These are phyloP conservation scores for Sanguinoderma infundibulare DNA, from an alignment of 1,284 basidiomycete genomes.

Conservation along the genomic window DNA sequence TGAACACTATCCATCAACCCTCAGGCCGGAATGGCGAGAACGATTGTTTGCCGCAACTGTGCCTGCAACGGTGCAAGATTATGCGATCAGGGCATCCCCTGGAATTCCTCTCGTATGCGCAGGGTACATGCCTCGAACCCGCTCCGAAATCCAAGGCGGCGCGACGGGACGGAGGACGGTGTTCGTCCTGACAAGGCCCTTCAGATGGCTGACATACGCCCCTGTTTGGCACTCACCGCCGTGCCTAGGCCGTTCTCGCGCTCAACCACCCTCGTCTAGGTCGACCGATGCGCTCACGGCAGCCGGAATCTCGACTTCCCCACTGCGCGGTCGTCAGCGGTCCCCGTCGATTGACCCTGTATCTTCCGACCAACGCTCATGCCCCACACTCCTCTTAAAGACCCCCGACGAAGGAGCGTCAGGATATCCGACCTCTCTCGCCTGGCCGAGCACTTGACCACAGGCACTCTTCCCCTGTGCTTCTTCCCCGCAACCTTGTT, in stretches of 20 bases:
- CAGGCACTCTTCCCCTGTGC: not conserved
- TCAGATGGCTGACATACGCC: conserved; percentile 2
- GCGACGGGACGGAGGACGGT: too few species aligned
- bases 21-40: too few species aligned
- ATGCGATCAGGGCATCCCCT: too few species aligned
- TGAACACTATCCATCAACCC: not conserved
- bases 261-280: conserved; percentile 17
- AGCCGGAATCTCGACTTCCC: conserved; percentile 20
- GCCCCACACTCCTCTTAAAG: conserved; percentile 21
- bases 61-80: too few species aligned
- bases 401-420: not conserved
- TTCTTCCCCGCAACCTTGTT: not conserved
- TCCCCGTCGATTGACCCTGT: conserved; percentile 22
- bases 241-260: conserved; percentile 26
- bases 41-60: too few species aligned
- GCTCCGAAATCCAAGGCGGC: too few species aligned
- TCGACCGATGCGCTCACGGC: conserved; percentile 18
- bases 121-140: too few species aligned
- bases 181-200: too few species aligned
- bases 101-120: too few species aligned
- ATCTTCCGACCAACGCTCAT: conserved; percentile 18
- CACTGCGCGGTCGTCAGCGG: not conserved
- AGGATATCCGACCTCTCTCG: conserved; percentile 4
- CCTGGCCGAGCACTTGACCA: not conserved
- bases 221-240: conserved; percentile 13